Conservation (phyloP, 192 early-diverging fungal species). For the Umbelopsis sp. region DNA sequence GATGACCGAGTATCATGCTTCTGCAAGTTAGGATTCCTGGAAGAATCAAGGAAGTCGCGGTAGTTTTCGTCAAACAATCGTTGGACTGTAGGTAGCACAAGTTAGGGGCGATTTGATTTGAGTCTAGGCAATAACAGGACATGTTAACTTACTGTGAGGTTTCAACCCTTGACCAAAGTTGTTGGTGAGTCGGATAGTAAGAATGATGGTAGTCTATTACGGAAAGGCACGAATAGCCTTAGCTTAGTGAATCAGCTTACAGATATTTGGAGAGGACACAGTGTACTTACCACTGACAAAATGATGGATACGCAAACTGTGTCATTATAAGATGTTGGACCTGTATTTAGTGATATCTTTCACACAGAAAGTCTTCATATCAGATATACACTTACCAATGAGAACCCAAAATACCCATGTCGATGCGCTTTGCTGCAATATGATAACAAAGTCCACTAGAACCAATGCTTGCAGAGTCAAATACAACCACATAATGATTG, state of each 20-base stretch:
- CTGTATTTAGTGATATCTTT: not conserved
- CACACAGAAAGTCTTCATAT: not conserved
- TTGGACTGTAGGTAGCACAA: not conserved
- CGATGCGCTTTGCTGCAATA: conserved; percentile 22
- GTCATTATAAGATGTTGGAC: not conserved
- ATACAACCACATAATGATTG: conserved; percentile 11
- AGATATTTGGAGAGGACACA: too few relatives aligned
- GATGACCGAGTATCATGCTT: not conserved
- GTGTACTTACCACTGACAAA: conserved; percentile 18
- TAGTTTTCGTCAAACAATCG: conserved; percentile 16
- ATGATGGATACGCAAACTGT: conserved; percentile 23
- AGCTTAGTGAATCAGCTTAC: not conserved
- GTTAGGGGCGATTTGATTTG: not conserved
- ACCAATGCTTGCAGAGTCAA: conserved; percentile 9
- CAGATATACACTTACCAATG: conserved; percentile 7
- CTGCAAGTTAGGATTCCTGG: conserved; percentile 3
- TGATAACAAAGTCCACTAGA: conserved; percentile 20
- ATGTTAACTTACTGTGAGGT: conserved; percentile 26
- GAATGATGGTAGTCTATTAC: conserved; percentile 17
- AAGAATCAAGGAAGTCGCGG: conserved; percentile 4
- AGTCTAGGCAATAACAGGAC: not conserved
- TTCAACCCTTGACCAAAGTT: conserved; percentile 33
- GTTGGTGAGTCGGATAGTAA: not conserved
- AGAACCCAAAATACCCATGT: conserved; percentile 30
- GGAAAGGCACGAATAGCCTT: not conserved